Percentiles rank a stretch among this genome's conserved stretches.
Conservation (phyloP, 257 asterid genomes). For the Nicotiana tomentosiformis region DNA sequence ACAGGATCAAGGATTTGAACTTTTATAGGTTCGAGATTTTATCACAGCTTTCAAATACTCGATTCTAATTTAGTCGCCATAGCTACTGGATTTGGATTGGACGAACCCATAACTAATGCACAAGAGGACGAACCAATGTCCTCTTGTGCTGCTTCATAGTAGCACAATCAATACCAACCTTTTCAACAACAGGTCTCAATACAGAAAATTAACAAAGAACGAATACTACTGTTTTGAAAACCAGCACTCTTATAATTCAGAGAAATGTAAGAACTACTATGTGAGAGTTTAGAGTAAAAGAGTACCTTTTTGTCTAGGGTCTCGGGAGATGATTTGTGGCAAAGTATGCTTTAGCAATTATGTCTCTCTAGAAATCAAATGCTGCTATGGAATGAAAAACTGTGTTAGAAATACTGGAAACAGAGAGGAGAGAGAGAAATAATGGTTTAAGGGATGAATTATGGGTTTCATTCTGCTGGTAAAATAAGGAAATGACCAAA, state of each 20-base stretch:
- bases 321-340: constrained; percentile 4
- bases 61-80: too few relatives aligned
- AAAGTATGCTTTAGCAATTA: background rate
- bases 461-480: background rate
- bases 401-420: constrained; percentile 7
- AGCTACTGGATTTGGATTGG: background rate
- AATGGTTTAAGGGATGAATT: background rate
- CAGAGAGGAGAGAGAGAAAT: background rate
- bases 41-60: background rate
- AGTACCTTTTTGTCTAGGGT: background rate
- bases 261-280: background rate
- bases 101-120: background rate
- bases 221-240: background rate
- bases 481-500: background rate
- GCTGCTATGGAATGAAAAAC: background rate
- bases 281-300: background rate
- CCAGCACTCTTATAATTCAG: background rate
- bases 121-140: background rate
- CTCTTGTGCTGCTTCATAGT: background rate
- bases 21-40: background rate
- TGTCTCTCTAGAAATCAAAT: constrained; percentile 2
- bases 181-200: constrained; percentile 10
- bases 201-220: background rate
- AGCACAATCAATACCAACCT: background rate
- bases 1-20: background rate